Percentiles rank a stretch among this genome's conserved stretches.
Evolutionary conservation across 1,284 basidiomycete species (phyloP).

Genomic region (Testicularia cyperi): DNA sequence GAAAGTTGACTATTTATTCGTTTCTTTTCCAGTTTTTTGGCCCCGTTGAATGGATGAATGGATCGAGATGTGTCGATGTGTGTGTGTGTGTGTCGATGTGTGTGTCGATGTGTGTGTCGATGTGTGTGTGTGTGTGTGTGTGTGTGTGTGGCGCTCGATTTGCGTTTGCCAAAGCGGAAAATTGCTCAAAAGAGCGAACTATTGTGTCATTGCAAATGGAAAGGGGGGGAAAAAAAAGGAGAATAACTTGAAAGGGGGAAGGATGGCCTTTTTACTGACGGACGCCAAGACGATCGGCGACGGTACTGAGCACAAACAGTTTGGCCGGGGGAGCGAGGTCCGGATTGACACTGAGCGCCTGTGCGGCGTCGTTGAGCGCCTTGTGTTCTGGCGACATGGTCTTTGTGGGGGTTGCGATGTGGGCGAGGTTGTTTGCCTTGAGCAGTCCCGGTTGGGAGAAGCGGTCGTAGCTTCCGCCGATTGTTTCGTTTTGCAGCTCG

Average conservation of each 20-base stretch:
- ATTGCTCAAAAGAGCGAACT: no score
- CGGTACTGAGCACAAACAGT: constrained; percentile 11
- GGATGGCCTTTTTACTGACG: neutral
- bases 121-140: neutral
- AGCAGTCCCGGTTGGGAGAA: constrained; percentile 5
- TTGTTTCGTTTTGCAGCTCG: constrained; percentile 18
- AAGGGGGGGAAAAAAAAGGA: no score
- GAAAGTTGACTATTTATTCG: constrained; percentile 1
- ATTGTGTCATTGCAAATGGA: no score
- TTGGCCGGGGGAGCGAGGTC: constrained; percentile 23
- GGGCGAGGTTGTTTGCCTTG: neutral
- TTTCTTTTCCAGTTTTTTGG: no score
- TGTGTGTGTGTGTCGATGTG: neutral
- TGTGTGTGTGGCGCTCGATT: neutral
- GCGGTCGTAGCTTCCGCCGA: constrained; percentile 25
- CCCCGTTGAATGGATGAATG: neutral
- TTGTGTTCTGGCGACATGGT: neutral
- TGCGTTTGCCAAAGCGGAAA: neutral
- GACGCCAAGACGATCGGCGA: constrained; percentile 13
- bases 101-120: neutral
- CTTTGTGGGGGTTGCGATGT: neutral
- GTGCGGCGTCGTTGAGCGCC: constrained; percentile 19
- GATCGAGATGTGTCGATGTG: neutral
- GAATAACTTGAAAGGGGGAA: neutral
- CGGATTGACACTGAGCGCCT: constrained; percentile 18